Base-by-base conservation (phyloP, 2,329 filamentous ascomycete genomes). In the Exophiala sp. region DNA sequence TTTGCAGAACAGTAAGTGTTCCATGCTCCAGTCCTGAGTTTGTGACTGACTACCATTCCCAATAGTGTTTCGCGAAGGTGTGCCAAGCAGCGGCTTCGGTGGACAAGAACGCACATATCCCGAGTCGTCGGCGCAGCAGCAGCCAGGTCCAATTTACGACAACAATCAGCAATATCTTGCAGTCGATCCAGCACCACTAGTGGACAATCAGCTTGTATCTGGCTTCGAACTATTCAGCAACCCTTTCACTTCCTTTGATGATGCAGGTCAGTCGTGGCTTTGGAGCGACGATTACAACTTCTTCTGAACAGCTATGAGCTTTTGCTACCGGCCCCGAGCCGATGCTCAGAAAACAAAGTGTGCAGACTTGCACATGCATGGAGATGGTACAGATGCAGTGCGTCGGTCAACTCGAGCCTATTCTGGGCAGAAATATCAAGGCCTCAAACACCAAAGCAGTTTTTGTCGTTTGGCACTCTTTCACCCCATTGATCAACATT, bases 191-290 rank as follows among this genome's bases (percentile, higher is more conserved):
- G 24, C 34, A 36, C 20, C 34, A 36, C 20, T 21, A 10, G 43
- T 29, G 18, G 29, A 12, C 20, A 14, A 35, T 10, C 29, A 46
- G 41, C 32, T 39, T 16, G 11, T 35, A 16, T 21, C n/a, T 10
- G 47, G 29, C 21, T 24, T 48, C n/a, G 41, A 43, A 11, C n/a
- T 48, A 11, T 38, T 39, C 34, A 21, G 18, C 18, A 39, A 16
- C 32, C 21, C 38, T 6, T 39, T 38, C 18, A 16, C 11, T 8
- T 16, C 33, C 8, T 34, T 44, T 5, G 40, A 41, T 12, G 40
- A 39, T n/a, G 16, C 34, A 6, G 18, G 41, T 10, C 48, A 51
- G 32, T 44, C 32, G 18, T 51, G 48, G 48, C 14, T 51, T 2
- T 51, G 48, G 48, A 42, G 45, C n/a, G 32, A 45, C 12, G 20